Conservation (phyloP, 306 rosid species). For the Cicer cuneatum region DNA sequence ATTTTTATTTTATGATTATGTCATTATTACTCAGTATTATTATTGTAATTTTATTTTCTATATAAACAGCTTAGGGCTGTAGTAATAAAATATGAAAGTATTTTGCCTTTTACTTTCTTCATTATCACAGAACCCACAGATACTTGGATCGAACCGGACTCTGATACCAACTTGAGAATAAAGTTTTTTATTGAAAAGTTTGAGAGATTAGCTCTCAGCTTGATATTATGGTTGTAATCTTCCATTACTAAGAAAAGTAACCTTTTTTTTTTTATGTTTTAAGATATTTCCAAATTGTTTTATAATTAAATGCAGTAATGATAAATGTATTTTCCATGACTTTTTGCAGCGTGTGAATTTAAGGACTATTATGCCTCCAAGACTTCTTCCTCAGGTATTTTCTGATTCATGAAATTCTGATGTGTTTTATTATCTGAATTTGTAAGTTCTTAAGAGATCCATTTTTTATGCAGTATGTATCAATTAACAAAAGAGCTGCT, state of each 20-base stretch:
- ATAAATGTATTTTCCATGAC: slow-evolving; percentile 30
- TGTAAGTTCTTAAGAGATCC: slow-evolving; percentile 39
- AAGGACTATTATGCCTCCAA: slow-evolving; percentile 62
- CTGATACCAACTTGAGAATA: too few relatives aligned
- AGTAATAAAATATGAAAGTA: too few relatives aligned
- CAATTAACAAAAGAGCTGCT: slow-evolving; percentile 72
- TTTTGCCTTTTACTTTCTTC: too few relatives aligned
- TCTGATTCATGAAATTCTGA: background rate
- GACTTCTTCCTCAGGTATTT: slow-evolving; percentile 74
- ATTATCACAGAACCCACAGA: background rate
- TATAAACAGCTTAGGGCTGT: too few relatives aligned
- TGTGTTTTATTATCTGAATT: slow-evolving; percentile 30
- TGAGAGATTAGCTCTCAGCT: too few relatives aligned
- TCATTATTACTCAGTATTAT: too few relatives aligned
- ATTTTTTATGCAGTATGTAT: slow-evolving; percentile 62
- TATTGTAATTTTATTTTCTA: too few relatives aligned
- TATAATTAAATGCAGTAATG: slow-evolving; percentile 23
- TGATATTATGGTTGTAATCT: slow-evolving; percentile 15
- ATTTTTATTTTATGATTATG: too few relatives aligned
- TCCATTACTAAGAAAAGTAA: slow-evolving; percentile 11
- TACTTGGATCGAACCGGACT: too few relatives aligned
- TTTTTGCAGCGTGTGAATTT: slow-evolving; percentile 73
- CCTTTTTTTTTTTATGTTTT: background rate
- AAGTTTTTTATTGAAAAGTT: too few relatives aligned
- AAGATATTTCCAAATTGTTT: slow-evolving; percentile 21